Conservation (phyloP, 768 basidiomycete species). For the Leccinellum rugosiceps region DNA sequence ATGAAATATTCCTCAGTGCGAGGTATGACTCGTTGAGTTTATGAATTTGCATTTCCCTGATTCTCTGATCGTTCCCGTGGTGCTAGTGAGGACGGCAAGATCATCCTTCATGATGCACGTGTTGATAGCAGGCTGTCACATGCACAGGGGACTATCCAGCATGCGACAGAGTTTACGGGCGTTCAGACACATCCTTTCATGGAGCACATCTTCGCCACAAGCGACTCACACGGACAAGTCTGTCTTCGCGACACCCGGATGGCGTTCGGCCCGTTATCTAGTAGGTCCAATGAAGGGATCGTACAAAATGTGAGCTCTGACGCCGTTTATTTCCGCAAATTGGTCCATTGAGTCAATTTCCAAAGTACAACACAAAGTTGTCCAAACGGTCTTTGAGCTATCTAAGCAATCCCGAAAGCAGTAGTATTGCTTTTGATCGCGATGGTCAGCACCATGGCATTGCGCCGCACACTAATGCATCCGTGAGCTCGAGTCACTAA, state of each 20-base stretch:
- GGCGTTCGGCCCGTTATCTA: slow-evolving; percentile 58
- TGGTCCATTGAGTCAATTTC: slow-evolving; percentile 29
- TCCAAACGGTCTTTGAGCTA: slow-evolving; percentile 38
- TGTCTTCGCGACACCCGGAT: slow-evolving; percentile 70
- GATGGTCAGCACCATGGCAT: slow-evolving; percentile 44
- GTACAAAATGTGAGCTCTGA: slow-evolving; percentile 37
- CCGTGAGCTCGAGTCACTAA: neutral
- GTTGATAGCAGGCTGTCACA: slow-evolving; percentile 31
- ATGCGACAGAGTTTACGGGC: slow-evolving; percentile 56
- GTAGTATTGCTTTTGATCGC: slow-evolving; percentile 65
- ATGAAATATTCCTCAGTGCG: slow-evolving; percentile 68
- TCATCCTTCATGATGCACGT: slow-evolving; percentile 62
- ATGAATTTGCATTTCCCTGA: slow-evolving; percentile 11
- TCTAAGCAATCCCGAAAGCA: slow-evolving; percentile 61
- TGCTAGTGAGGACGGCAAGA: slow-evolving; percentile 65
- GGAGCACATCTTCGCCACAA: slow-evolving; percentile 67
- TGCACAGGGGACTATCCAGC: slow-evolving; percentile 52
- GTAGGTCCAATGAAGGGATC: slow-evolving; percentile 48
- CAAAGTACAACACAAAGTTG: slow-evolving; percentile 44
- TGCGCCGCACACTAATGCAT: slow-evolving; percentile 1
- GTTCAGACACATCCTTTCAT: slow-evolving; percentile 66
- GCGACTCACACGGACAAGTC: slow-evolving; percentile 56
- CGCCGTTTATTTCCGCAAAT: slow-evolving; percentile 4
- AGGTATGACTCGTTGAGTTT: slow-evolving; percentile 40
- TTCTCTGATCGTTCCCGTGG: slow-evolving; percentile 17